These are phyloP conservation scores for Dactylella cylindrospora DNA, from an alignment of 2,329 filamentous ascomycete genomes.

Conservation along the genomic window DNA sequence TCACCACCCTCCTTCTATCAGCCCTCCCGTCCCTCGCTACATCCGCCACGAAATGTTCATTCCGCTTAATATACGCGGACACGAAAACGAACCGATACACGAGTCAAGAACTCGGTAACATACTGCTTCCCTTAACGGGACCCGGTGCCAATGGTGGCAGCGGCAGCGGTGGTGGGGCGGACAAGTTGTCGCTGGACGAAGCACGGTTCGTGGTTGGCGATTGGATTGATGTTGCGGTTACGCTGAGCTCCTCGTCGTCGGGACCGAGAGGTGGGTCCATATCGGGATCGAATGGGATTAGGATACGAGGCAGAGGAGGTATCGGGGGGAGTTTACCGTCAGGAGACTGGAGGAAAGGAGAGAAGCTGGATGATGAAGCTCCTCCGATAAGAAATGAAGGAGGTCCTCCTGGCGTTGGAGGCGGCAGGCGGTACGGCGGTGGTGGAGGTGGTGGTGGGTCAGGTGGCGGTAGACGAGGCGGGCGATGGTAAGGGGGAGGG, in stretches of 20 bases:
- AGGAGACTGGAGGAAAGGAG: constrained; percentile 39
- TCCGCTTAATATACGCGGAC: constrained; percentile 83
- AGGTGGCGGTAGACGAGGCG: constrained; percentile 18
- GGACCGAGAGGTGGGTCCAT: constrained; percentile 2
- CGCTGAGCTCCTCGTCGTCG: constrained; percentile 22
- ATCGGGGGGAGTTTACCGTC: constrained; percentile 24
- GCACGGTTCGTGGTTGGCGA: constrained; percentile 85
- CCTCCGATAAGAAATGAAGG: constrained; percentile 24
- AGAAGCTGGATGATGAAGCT: constrained; percentile 27
- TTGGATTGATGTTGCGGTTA: constrained; percentile 72
- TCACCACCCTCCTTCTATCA: constrained; percentile 73
- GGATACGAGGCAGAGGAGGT: constrained; percentile 31
- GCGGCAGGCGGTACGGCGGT: constrained; percentile 23
- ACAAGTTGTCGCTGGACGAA: constrained; percentile 72
- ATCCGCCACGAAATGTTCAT: constrained; percentile 77
- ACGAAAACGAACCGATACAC: constrained; percentile 65
- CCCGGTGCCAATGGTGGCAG: constrained; percentile 64
- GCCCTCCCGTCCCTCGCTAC: constrained; percentile 71
- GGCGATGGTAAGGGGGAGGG: constrained; percentile 23
- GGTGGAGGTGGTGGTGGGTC: constrained; percentile 20
- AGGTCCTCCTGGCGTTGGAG: constrained; percentile 4
- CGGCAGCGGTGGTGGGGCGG: constrained; percentile 51
- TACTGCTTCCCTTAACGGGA: constrained; percentile 52
- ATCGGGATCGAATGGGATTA: constrained; percentile 24
- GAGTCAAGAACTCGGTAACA: constrained; percentile 77